Evolutionary conservation across 2,329 filamentous ascomycete species (phyloP), one percentile per base, ranked within the genome.

Genomic region (Anisogramma anomala): DNA sequence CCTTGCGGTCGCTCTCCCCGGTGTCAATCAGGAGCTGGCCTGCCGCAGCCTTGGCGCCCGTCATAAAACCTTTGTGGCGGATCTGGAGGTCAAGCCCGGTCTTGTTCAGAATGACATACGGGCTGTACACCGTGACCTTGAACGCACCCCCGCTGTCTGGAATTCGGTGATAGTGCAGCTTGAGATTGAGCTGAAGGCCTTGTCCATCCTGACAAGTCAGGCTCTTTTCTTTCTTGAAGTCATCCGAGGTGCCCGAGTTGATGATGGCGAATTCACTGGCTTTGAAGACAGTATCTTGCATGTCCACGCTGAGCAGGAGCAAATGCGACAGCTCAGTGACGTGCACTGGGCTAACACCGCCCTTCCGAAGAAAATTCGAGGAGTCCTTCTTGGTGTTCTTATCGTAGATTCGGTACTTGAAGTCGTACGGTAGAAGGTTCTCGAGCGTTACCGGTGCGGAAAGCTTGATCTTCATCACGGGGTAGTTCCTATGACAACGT

Each of bases 391-490:
- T 93, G 0, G 88, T 95, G 59, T 94, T 93, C 66, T 93, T 95
- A 66, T 98, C 91, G 56, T 96, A 98, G 41, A 98, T 96, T 41
- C 89, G 79, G 60, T 98, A 98, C 62, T 98, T 96, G 76, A 98
- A 98, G 61, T 98, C 91, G 56, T 91, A 96, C 0, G 91, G 91
- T 27, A 98, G 65, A 32, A 98, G 66, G 50, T 98, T 98, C 59
- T 98, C 89, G 4, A 98, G 72, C 36, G 94, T 89, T 11, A 98
- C 77, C 0, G 93, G 91, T 0, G 91, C 89, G 18, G 86, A 94
- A 3, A 98, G 73, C 50, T 88, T 84, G 49, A 98, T 72, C 45
- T 79, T 80, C 91, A 98, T 96, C 59, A 91, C 91, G 0, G 91
- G 91, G 56, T 98, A 98, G 47, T 81, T 74, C 43, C 79, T 83